Evolutionary conservation across 2,329 filamentous ascomycete species (phyloP).

Genomic region (Talaromyces amestolkiae): DNA sequence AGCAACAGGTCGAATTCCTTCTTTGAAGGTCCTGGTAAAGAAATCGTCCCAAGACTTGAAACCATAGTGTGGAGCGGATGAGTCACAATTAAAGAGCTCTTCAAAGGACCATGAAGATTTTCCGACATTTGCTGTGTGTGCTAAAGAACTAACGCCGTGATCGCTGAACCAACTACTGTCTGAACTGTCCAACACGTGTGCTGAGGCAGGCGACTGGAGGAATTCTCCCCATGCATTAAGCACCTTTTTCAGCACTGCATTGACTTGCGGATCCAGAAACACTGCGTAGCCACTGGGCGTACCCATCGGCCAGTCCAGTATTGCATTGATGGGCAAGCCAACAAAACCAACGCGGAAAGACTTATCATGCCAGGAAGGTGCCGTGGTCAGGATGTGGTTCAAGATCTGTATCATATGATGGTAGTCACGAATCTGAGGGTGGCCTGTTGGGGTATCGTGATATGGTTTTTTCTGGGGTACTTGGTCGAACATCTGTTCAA

Average conservation of each 20-base stretch:
- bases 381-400: conserved; percentile 51
- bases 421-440: conserved; percentile 63
- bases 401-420: conserved; percentile 64
- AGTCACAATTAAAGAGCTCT: conserved; percentile 32
- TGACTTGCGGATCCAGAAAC: conserved; percentile 55
- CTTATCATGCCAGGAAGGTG: conserved; percentile 33
- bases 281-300: conserved; percentile 54
- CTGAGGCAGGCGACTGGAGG: conserved; percentile 53
- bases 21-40: conserved; percentile 60
- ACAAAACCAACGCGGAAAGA: conserved; percentile 37
- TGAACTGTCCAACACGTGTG: conserved; percentile 47
- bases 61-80: conserved; percentile 40
- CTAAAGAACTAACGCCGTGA: conserved; percentile 34
- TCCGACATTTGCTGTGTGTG: no score
- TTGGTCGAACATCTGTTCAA: conserved; percentile 67
- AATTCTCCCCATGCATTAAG: conserved; percentile 57
- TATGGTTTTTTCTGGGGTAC: conserved; percentile 58
- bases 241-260: conserved; percentile 52
- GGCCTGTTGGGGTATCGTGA: conserved; percentile 59
- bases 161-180: conserved; percentile 56
- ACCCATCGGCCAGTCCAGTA: conserved; percentile 60
- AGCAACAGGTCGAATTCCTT: conserved; percentile 58
- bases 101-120: conserved; percentile 24
- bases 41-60: conserved; percentile 70
- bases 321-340: conserved; percentile 56